Evolutionary conservation across 345 rosid species (phyloP), one percentile per base, ranked within the genome.

Genomic region (Gossypium mustelinum): DNA sequence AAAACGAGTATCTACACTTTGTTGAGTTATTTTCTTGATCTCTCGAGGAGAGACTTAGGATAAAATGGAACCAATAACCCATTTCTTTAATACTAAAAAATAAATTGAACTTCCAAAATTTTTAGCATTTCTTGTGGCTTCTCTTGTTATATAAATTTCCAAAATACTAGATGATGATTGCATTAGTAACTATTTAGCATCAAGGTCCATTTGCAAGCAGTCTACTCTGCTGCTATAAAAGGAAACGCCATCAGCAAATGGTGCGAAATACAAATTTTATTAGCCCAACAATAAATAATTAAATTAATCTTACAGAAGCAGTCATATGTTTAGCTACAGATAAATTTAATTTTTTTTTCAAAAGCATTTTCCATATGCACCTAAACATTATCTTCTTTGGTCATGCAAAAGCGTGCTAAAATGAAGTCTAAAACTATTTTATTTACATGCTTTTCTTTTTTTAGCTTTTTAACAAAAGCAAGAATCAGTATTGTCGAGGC

Each of bases 131-230:
- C 41, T 0, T 12, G 9, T 13, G 24, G 20, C 48, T 39, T 39
- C 68, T 63, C 48, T 63, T 12, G 11, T 63, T 63, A 63, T 17
- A 41, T 63, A 63, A 39, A 63, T 63, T 63, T 63, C 47, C 48
- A 34, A 3, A 41, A 17, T 17, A 39, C 48, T 2, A 18, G 45
- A 63, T 39, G 3, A 41, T 39, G 22, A 34, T 17, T 39, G 68
- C 14, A 63, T 16, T 62, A 11, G 45, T 63, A 29, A 9, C 7
- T 39, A 9, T 16, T 63, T 39, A 63, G 68, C 22, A 34, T 17
- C 67, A 63, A 34, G 48, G 47, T 14, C 22, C 22, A 63, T 8
- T 63, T 63, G 20, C 47, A 29, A 39, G 22, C 12, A 34, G 41
- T 63, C 45, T 17, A 2, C 68, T 17, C 7, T 39, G 24, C 7